A percentile compares a stretch with the other conserved stretches of the same genome.
phyloP scores from a whole-genome alignment of 306 rosid species.

The Cyclanthera cordifolia region DNA sequence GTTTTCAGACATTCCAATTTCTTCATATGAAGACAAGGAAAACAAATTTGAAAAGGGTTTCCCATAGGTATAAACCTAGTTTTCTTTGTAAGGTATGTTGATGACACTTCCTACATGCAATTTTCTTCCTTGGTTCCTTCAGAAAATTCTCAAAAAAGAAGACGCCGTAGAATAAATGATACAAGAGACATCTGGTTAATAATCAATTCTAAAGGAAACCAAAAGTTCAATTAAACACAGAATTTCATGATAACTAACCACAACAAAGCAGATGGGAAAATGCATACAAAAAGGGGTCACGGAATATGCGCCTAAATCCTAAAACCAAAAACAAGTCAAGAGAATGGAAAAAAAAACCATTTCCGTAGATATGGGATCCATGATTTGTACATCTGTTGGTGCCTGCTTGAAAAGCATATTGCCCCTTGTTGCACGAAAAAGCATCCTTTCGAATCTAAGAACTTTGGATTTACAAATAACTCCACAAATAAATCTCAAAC shows the following conservation, averaged over 20 bases:
- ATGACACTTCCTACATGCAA: neutral
- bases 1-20: neutral
- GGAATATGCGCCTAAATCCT: neutral
- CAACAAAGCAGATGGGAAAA: neutral
- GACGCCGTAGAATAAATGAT: neutral
- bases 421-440: constrained; percentile 98
- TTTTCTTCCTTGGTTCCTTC: neutral
- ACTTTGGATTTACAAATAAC: constrained; percentile 74
- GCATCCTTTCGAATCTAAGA: constrained; percentile 87
- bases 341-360: constrained; percentile 57
- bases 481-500: constrained; percentile 92
- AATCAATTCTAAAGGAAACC: neutral
- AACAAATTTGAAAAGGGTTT: neutral
- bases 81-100: neutral
- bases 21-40: neutral
- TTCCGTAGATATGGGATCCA: constrained; percentile 85
- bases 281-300: neutral
- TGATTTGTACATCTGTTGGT: constrained; percentile 61
- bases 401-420: constrained; percentile 97
- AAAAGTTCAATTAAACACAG: neutral
- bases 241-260: neutral
- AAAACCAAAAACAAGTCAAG: constrained; percentile 19
- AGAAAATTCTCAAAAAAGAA: neutral
- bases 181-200: constrained; percentile 4
- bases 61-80: neutral